Evolutionary conservation across 2,329 filamentous ascomycete species (phyloP), one percentile per base, ranked within the genome.

Genomic region (Beauveria asiatica): DNA sequence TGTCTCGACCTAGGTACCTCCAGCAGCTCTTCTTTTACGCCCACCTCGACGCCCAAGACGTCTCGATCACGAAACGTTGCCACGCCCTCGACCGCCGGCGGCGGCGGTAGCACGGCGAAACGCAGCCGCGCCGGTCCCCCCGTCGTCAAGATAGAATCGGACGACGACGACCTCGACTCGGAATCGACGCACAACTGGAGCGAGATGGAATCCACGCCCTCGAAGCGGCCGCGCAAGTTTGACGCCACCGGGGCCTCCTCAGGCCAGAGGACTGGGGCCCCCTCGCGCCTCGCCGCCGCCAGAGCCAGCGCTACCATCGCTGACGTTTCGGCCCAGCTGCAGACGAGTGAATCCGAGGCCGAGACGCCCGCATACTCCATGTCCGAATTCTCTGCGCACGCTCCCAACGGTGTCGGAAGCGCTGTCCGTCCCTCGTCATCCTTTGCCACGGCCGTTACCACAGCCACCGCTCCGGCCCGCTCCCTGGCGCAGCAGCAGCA

Each of bases 161-260:
- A 68, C 10, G 60, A 65, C 7, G 69, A 71, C 3, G 66, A 66
- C 1, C 67, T 70, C 1, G 65, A 69, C 25, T 62, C 68, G 37
- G 66, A 67, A 19, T 65, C 67, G 9, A 65, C 51, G 6, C 45
- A 51, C 4, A 51, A 71, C 62, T 72, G 67, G 56, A 70, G 72
- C 37, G 70, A 68, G 4, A 64, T 70, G 60, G 68, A 75, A 25
- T 68, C 72, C 25, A 76, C 74, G 1, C 74, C 74, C 2, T 73
- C 71, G 23, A 77, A 76, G 69, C 67, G 69, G 6, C 46, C 63
- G 11, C 72, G 69, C 65, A 66, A 64, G 5, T 64, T 63, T 23
- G 64, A 65, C 8, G 41, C 63, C 57, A 33, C 30, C 16, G 52
- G 30, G 3, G 17, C 49, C 10, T 37, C 49, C 27, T 64, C 70